Evolutionary conservation across 2,329 filamentous ascomycete species (phyloP).

Genomic region (Cladophialophora chaetospira): DNA sequence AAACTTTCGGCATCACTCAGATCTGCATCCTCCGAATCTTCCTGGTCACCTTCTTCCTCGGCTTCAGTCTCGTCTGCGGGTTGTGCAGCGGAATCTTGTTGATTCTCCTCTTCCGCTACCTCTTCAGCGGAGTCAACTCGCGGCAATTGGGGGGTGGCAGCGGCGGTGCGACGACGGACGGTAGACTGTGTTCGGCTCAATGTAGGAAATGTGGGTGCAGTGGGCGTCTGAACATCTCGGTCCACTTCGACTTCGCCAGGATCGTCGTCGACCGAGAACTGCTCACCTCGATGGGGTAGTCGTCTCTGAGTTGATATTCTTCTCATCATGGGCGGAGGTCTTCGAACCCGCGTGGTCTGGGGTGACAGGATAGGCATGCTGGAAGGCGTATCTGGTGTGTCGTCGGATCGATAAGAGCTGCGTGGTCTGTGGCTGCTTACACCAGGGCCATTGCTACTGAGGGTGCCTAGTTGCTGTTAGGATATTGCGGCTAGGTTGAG

Average conservation of each 20-base stretch:
- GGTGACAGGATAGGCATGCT: constrained; percentile 49
- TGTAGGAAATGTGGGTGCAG: constrained; percentile 45
- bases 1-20: constrained; percentile 96
- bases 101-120: constrained; percentile 42
- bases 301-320: constrained; percentile 68
- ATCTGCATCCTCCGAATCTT: constrained; percentile 68
- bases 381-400: constrained; percentile 34
- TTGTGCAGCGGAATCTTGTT: constrained; percentile 37
- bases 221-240: constrained; percentile 25
- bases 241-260: constrained; percentile 76
- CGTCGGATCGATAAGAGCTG: constrained; percentile 20
- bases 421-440: constrained; percentile 21
- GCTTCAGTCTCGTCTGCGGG: constrained; percentile 44
- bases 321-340: constrained; percentile 68
- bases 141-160: constrained; percentile 38
- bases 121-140: constrained; percentile 44
- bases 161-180: constrained; percentile 42
- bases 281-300: constrained; percentile 75
- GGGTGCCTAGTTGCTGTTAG: constrained; percentile 21
- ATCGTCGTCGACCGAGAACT: constrained; percentile 92
- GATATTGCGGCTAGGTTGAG: not conserved
- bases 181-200: constrained; percentile 41
- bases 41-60: constrained; percentile 56
- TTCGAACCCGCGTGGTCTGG: constrained; percentile 56
- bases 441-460: constrained; percentile 12